Evolutionary conservation across 805 yeast genomes (phyloP).

Genomic region (Komagataella pseudopastoris): DNA sequence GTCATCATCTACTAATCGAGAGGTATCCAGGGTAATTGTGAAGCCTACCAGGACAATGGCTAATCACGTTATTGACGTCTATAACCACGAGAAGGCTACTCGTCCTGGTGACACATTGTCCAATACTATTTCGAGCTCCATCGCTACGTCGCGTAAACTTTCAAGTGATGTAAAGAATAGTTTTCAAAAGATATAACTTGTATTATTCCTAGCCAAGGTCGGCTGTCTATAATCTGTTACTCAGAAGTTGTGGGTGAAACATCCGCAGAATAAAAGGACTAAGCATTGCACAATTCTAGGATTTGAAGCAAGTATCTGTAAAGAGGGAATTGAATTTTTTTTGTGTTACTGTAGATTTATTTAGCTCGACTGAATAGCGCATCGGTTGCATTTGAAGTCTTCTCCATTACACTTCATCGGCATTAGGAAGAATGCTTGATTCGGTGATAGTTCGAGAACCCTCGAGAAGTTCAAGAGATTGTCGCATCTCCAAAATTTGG

Average conservation of each 20-base stretch:
- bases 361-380: not conserved
- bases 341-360: not conserved
- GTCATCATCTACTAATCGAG: not conserved
- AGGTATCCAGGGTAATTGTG: not conserved
- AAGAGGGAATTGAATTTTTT: not conserved
- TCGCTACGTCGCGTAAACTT: not conserved
- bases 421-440: not conserved
- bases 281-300: not conserved
- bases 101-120: not conserved
- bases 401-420: not conserved
- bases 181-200: not conserved
- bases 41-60: not conserved
- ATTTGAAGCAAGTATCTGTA: not conserved
- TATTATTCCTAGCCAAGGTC: too few species aligned
- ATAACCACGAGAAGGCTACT: not conserved
- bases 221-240: too few species aligned
- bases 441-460: not conserved
- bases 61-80: not conserved
- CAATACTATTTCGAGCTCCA: not conserved
- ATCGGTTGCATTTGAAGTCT: not conserved
- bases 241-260: too few species aligned
- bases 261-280: not conserved
- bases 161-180: not conserved
- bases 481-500: slow-evolving; percentile 22
- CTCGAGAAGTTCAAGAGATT: slow-evolving; percentile 6